phyloP scores from a whole-genome alignment of 495 filamentous ascomycete species.

The Aspergillus hancockii region DNA sequence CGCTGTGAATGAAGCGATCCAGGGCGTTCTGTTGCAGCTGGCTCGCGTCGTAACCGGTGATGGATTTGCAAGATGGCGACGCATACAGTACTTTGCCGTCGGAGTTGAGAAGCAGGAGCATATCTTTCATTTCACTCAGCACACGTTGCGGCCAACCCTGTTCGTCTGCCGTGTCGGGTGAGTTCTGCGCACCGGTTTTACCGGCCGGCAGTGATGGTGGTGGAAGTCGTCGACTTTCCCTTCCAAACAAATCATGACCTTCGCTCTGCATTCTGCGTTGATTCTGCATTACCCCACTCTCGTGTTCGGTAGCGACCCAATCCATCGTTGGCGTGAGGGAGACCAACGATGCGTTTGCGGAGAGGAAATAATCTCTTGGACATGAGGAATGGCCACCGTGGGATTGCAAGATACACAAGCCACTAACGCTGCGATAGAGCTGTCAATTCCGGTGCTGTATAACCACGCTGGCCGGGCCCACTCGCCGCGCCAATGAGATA shows the following conservation, averaged over 20 bases:
- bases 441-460: slow-evolving; percentile 20
- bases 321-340: slow-evolving; percentile 16
- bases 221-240: background rate
- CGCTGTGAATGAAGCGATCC: slow-evolving; percentile 79
- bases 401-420: slow-evolving; percentile 8
- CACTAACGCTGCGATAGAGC: slow-evolving; percentile 15
- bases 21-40: slow-evolving; percentile 76
- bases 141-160: slow-evolving; percentile 89
- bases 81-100: slow-evolving; percentile 82
- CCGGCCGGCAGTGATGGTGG: background rate
- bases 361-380: slow-evolving; percentile 2
- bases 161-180: slow-evolving; percentile 79
- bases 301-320: slow-evolving; percentile 4
- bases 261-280: slow-evolving; percentile 13
- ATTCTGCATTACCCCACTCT: slow-evolving; percentile 3
- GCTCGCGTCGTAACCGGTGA: slow-evolving; percentile 73
- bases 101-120: slow-evolving; percentile 82
- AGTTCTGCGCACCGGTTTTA: slow-evolving; percentile 25
- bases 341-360: slow-evolving; percentile 2
- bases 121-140: slow-evolving; percentile 85
- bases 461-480: slow-evolving; percentile 4
- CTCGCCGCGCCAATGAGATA: slow-evolving; percentile 8
- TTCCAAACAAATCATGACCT: background rate
- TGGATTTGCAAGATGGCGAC: slow-evolving; percentile 73
- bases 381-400: slow-evolving; percentile 2